Evolutionary conservation across 2,329 filamentous ascomycete genomes (phyloP).

Genomic region (Exophiala dermatitidis): DNA sequence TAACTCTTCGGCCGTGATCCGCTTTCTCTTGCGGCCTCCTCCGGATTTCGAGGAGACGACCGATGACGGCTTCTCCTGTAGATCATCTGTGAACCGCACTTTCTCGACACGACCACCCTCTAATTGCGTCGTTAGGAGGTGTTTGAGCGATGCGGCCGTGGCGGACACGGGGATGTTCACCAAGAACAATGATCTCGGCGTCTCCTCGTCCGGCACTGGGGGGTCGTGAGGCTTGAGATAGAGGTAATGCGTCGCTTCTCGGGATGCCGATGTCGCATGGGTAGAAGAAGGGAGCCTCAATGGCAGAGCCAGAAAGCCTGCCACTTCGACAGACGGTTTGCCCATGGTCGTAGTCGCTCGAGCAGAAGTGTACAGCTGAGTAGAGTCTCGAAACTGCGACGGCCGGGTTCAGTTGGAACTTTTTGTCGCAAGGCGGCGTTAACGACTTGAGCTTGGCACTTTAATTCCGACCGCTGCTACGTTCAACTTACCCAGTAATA

Average conservation of each 20-base stretch:
- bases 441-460: not conserved
- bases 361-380: not conserved
- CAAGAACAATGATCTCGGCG: constrained; percentile 76
- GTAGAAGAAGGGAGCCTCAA: constrained; percentile 46
- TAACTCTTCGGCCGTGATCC: constrained; percentile 42
- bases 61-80: constrained; percentile 20
- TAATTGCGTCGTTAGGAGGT: constrained; percentile 66
- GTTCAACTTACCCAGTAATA: not conserved
- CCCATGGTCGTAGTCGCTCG: constrained; percentile 30
- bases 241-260: constrained; percentile 66
- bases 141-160: constrained; percentile 67
- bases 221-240: constrained; percentile 80
- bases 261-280: constrained; percentile 56
- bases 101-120: constrained; percentile 71
- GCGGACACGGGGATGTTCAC: constrained; percentile 83
- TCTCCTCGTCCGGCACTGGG: constrained; percentile 64
- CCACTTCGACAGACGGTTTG: constrained; percentile 37
- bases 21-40: constrained; percentile 50
- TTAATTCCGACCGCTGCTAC: not conserved
- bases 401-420: not conserved
- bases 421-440: constrained; percentile 4
- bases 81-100: constrained; percentile 56
- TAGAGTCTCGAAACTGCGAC: not conserved
- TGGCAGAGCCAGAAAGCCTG: constrained; percentile 63
- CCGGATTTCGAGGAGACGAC: constrained; percentile 11